Evolutionary conservation across 2,329 filamentous ascomycete genomes (phyloP).

Genomic region (Fusarium pilosicola): DNA sequence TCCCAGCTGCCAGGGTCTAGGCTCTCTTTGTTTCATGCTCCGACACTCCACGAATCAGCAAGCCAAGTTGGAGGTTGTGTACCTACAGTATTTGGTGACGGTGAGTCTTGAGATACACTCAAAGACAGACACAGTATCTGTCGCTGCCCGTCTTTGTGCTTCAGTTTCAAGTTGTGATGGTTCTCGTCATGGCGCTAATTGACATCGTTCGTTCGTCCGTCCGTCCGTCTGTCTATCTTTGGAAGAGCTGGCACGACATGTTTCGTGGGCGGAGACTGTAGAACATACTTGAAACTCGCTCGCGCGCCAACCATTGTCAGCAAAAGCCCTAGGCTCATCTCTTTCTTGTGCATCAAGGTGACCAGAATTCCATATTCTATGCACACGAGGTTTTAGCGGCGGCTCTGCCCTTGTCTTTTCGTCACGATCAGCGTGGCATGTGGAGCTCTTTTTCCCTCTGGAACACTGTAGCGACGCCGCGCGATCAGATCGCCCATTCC

Average conservation of each 20-base stretch:
- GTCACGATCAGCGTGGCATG: conserved; percentile 32
- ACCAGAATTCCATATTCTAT: conserved; percentile 13
- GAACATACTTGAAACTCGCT: conserved; percentile 15
- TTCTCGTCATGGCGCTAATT: neutral
- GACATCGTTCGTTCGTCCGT: neutral
- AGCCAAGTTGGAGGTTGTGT: neutral
- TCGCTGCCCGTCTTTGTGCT: conserved; percentile 16
- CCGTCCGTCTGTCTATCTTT: conserved; percentile 1
- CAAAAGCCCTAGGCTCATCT: conserved; percentile 30
- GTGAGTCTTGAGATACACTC: neutral
- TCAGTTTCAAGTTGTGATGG: conserved; percentile 15
- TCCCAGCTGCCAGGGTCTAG: conserved; percentile 39
- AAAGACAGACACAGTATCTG: conserved; percentile 5
- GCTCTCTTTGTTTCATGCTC: conserved; percentile 43
- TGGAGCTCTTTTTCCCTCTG: conserved; percentile 31
- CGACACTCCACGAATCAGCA: conserved; percentile 39
- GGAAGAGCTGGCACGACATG: conserved; percentile 1
- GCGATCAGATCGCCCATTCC: conserved; percentile 21
- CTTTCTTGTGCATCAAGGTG: conserved; percentile 24
- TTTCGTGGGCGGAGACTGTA: conserved; percentile 9
- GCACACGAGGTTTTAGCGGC: conserved; percentile 24
- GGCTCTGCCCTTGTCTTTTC: conserved; percentile 35
- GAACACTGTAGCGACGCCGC: conserved; percentile 13
- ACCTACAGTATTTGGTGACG: neutral
- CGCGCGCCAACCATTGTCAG: conserved; percentile 4